Evolutionary conservation across 805 yeast genomes (phyloP).

Genomic region (Saccharomycopsis capsularis): DNA sequence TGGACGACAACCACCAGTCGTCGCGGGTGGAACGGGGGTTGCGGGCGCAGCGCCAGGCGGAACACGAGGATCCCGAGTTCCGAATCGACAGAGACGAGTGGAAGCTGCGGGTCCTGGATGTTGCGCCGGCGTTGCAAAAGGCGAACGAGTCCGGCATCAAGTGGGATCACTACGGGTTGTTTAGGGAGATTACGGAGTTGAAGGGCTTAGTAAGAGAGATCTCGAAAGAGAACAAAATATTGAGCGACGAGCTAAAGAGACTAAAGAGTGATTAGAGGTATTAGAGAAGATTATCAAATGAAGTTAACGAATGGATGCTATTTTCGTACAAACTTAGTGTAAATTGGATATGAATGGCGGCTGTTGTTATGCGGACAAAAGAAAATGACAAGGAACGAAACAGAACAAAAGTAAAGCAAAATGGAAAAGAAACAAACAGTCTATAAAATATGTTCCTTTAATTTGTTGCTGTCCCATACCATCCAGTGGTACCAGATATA

Average conservation of each 20-base stretch:
- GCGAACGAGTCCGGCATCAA: conserved; percentile 51
- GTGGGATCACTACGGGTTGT: conserved; percentile 56
- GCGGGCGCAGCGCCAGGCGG: conserved; percentile 53
- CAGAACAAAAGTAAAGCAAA: no score
- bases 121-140: conserved; percentile 52
- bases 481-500: conserved; percentile 22
- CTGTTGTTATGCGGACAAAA: no score
- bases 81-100: conserved; percentile 42
- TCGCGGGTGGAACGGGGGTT: conserved; percentile 33
- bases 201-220: conserved; percentile 23
- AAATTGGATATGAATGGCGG: no score
- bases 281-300: no score
- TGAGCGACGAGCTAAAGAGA: conserved; percentile 3
- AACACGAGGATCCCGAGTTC: conserved; percentile 61
- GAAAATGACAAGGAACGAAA: no score
- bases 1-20: not conserved
- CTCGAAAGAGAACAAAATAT: conserved; percentile 16
- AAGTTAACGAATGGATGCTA: no score
- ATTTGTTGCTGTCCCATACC: conserved; percentile 20
- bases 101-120: conserved; percentile 39
- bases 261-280: not conserved
- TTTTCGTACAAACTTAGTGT: no score
- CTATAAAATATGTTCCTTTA: conserved; percentile 16
- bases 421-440: no score
- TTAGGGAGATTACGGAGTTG: conserved; percentile 40